Evolutionary conservation across 805 yeast genomes (phyloP).

Genomic region (Cyberlindnera maclurae): DNA sequence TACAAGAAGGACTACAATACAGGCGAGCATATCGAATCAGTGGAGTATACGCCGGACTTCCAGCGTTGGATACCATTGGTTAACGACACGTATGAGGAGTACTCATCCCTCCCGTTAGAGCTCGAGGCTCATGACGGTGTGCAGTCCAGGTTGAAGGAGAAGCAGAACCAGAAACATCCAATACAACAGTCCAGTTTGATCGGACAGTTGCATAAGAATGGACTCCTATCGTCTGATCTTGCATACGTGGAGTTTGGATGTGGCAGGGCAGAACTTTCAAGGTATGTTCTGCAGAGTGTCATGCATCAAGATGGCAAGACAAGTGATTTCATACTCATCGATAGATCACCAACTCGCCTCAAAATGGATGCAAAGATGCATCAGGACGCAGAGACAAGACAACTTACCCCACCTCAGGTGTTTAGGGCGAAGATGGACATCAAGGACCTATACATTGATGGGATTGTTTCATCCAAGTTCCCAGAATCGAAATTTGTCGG

Average conservation of each 20-base stretch:
- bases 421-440: slow-evolving; percentile 65
- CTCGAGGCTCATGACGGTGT: slow-evolving; percentile 23
- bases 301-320: slow-evolving; percentile 16
- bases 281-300: slow-evolving; percentile 43
- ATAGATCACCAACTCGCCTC: slow-evolving; percentile 70
- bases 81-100: slow-evolving; percentile 29
- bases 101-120: slow-evolving; percentile 25
- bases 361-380: slow-evolving; percentile 67
- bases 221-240: slow-evolving; percentile 29
- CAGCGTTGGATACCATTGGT: slow-evolving; percentile 28
- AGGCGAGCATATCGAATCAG: slow-evolving; percentile 1
- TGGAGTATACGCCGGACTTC: slow-evolving; percentile 16
- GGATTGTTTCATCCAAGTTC: slow-evolving; percentile 30
- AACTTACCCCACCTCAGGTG: slow-evolving; percentile 28
- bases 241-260: slow-evolving; percentile 79
- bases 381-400: slow-evolving; percentile 38
- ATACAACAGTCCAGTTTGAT: slow-evolving; percentile 76
- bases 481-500: slow-evolving; percentile 36
- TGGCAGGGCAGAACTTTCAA: slow-evolving; percentile 78
- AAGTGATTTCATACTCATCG: slow-evolving; percentile 51
- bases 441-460: slow-evolving; percentile 57
- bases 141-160: slow-evolving; percentile 25
- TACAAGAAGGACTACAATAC: slow-evolving; percentile 40
- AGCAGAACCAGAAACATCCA: slow-evolving; percentile 66
- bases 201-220: slow-evolving; percentile 46